Percentiles rank a stretch among this genome's conserved stretches.
These are phyloP conservation scores for Collybia mongolica DNA, from an alignment of 768 basidiomycete genomes.

Conservation along the genomic window DNA sequence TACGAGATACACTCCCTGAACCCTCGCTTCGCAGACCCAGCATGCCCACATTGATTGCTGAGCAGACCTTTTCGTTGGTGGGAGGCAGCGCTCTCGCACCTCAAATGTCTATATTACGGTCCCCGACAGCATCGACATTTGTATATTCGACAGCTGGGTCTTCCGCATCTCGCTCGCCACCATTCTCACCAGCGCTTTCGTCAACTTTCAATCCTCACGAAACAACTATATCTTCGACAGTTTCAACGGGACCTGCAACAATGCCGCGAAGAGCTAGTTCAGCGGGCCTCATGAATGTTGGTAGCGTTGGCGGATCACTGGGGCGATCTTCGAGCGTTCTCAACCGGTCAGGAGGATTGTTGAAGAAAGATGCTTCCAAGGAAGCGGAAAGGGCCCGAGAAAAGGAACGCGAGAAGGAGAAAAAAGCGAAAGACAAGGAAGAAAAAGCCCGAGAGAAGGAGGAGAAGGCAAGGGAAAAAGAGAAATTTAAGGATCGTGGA, in stretches of 20 bases:
- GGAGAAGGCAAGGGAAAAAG: slow-evolving; percentile 17
- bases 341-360: slow-evolving; percentile 7
- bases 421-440: slow-evolving; percentile 12
- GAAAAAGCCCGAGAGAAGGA: slow-evolving; percentile 21
- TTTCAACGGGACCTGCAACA: not conserved
- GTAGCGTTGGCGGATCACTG: slow-evolving; percentile 10
- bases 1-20: slow-evolving; percentile 10
- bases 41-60: slow-evolving; percentile 20
- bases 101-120: slow-evolving; percentile 3
- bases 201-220: slow-evolving; percentile 1
- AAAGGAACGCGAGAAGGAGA: slow-evolving; percentile 16
- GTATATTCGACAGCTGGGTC: slow-evolving; percentile 1
- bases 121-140: not conserved
- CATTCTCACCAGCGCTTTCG: slow-evolving; percentile 4
- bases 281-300: slow-evolving; percentile 11
- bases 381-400: slow-evolving; percentile 15
- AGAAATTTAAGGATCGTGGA: slow-evolving; percentile 6
- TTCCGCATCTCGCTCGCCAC: slow-evolving; percentile 2
- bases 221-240: not conserved
- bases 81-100: not conserved
- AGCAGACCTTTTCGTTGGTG: slow-evolving; percentile 8
- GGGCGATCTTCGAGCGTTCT: slow-evolving; percentile 20
- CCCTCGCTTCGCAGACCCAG: slow-evolving; percentile 21
- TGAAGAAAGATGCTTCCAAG: slow-evolving; percentile 11
- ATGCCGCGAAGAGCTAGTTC: slow-evolving; percentile 17